Percentiles rank a stretch among this genome's conserved stretches.
Conservation (phyloP, 78 protist species). For the Protostelium mycophagum region DNA sequence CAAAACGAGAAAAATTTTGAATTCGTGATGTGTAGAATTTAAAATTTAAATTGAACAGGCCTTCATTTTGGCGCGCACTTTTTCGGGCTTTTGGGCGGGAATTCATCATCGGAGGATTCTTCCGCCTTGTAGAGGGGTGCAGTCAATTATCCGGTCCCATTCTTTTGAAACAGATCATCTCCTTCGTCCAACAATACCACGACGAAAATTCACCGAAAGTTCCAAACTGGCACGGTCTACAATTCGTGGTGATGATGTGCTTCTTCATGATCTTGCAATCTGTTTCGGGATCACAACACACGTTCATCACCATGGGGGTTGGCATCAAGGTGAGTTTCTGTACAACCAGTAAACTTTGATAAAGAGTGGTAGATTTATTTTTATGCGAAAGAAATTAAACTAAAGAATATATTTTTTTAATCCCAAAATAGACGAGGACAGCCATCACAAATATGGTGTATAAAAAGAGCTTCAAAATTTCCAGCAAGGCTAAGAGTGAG, state of each 20-base stretch:
- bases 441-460: constrained; percentile 45
- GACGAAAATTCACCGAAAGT: constrained; percentile 7
- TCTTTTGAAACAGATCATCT: constrained; percentile 10
- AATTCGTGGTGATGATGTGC: constrained; percentile 24
- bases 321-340: constrained; percentile 48
- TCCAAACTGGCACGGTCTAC: constrained; percentile 20
- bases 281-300: constrained; percentile 19
- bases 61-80: background rate
- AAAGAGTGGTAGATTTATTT: no score
- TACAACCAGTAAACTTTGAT: no score
- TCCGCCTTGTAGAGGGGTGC: background rate
- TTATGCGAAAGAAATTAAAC: no score
- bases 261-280: constrained; percentile 35
- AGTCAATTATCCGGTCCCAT: constrained; percentile 43
- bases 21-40: background rate
- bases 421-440: constrained; percentile 1
- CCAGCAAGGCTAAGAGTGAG: constrained; percentile 15
- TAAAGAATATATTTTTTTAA: no score
- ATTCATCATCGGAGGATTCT: background rate
- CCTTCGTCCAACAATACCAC: constrained; percentile 7
- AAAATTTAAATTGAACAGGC: background rate
- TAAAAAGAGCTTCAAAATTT: constrained; percentile 26
- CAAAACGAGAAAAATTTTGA: background rate
- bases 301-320: constrained; percentile 32
- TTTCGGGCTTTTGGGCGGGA: background rate